Conservation (phyloP, 1,284 basidiomycete species). For the Peniophora sp. region DNA sequence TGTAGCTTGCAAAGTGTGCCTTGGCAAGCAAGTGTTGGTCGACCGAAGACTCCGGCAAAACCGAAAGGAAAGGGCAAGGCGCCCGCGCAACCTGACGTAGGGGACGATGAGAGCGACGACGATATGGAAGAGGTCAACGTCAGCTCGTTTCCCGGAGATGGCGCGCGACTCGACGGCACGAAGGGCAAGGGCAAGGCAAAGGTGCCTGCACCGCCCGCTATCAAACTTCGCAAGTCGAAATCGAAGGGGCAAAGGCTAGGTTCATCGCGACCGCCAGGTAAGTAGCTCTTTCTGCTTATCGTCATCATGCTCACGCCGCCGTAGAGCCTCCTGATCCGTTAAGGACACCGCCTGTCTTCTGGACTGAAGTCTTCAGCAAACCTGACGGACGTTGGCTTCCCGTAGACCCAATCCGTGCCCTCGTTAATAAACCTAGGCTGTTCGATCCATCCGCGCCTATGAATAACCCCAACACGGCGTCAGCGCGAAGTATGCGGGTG, state of each 20-base stretch:
- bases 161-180: slow-evolving; percentile 34
- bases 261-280: slow-evolving; percentile 14
- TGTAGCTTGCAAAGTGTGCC: slow-evolving; percentile 88
- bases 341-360: slow-evolving; percentile 83
- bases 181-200: slow-evolving; percentile 46
- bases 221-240: slow-evolving; percentile 50
- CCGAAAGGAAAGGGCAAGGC: slow-evolving; percentile 15
- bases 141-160: slow-evolving; percentile 25
- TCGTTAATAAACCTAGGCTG: slow-evolving; percentile 72
- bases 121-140: slow-evolving; percentile 30
- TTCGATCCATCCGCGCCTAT: slow-evolving; percentile 68
- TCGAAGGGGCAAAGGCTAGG: slow-evolving; percentile 34
- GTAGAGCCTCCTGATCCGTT: slow-evolving; percentile 41
- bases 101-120: slow-evolving; percentile 16
- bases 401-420: slow-evolving; percentile 80
- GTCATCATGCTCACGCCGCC: neutral
- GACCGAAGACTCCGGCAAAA: slow-evolving; percentile 41
- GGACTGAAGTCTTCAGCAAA: slow-evolving; percentile 95
- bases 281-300: slow-evolving; percentile 3
- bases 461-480: slow-evolving; percentile 22
- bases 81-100: slow-evolving; percentile 19
- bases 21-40: slow-evolving; percentile 63
- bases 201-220: slow-evolving; percentile 40
- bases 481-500: slow-evolving; percentile 20
- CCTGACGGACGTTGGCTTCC: slow-evolving; percentile 91